Evolutionary conservation across 2,329 filamentous ascomycete species (phyloP).

Genomic region (Fusarium annulatum): DNA sequence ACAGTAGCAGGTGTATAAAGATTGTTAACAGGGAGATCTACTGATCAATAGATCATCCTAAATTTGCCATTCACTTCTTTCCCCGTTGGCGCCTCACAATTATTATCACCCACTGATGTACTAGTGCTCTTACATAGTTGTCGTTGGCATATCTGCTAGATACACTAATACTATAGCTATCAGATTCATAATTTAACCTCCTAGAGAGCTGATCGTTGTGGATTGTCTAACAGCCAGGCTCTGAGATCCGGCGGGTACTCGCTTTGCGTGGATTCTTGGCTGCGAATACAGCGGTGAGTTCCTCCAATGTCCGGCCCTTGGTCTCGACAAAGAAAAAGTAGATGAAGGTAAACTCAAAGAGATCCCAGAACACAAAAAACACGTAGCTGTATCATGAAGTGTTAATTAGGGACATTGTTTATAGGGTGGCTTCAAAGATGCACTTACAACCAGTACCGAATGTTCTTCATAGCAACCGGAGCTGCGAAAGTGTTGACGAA

Average conservation of each 20-base stretch:
- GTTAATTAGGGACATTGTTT: accelerated
- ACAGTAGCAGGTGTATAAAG: too few relatives aligned
- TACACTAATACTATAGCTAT: background rate
- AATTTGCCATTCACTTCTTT: too few relatives aligned
- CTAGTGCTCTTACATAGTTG: background rate
- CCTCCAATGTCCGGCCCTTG: background rate
- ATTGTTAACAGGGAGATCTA: accelerated
- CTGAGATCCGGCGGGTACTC: background rate
- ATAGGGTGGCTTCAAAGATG: background rate
- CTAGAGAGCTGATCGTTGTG: accelerated
- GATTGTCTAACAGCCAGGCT: background rate
- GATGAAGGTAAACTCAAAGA: background rate
- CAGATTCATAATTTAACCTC: accelerated
- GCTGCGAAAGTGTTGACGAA: background rate
- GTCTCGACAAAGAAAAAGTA: background rate
- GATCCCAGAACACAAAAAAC: background rate
- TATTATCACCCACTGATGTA: background rate
- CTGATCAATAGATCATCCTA: accelerated
- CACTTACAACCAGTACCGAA: background rate
- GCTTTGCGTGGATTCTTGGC: background rate
- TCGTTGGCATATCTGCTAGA: too few relatives aligned
- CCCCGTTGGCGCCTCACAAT: background rate
- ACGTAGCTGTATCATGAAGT: background rate
- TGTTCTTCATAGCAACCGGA: background rate
- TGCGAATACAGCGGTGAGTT: background rate